Percentiles rank a stretch among this genome's conserved stretches.
phyloP scores from a whole-genome alignment of 495 filamentous ascomycete genomes.

The Penicillium coprophilum region DNA sequence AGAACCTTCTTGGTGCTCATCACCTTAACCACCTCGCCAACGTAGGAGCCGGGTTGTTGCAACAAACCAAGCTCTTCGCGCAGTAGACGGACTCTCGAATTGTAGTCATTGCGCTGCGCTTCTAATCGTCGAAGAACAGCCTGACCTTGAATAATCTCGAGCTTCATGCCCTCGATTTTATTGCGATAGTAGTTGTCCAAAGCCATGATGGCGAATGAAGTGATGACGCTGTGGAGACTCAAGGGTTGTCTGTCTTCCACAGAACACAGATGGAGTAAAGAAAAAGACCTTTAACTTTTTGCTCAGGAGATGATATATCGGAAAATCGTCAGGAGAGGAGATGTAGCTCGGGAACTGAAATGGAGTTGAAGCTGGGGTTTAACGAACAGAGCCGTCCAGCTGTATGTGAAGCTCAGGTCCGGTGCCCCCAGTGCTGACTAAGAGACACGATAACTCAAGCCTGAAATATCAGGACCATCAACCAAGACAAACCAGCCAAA shows the following conservation, averaged over 20 bases:
- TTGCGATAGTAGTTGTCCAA: slow-evolving; percentile 99
- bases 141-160: slow-evolving; percentile 98
- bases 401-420: slow-evolving; percentile 11
- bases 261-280: not conserved
- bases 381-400: slow-evolving; percentile 6
- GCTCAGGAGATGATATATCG: not conserved
- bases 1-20: slow-evolving; percentile 99
- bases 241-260: slow-evolving; percentile 13
- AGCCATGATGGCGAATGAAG: slow-evolving; percentile 68
- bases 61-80: slow-evolving; percentile 94
- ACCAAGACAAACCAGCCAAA: slow-evolving; percentile 1
- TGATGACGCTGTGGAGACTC: slow-evolving; percentile 30
- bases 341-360: not conserved
- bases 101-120: slow-evolving; percentile 99
- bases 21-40: slow-evolving; percentile 98
- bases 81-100: slow-evolving; percentile 92
- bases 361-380: slow-evolving; percentile 10
- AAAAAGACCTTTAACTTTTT: not conserved
- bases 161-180: slow-evolving; percentile 99
- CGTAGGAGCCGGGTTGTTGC: slow-evolving; percentile 97
- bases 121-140: slow-evolving; percentile 91
- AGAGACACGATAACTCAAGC: not conserved
- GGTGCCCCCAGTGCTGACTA: slow-evolving; percentile 7
- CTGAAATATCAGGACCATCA: slow-evolving; percentile 2
- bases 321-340: not conserved